A percentile compares a stretch with the other conserved stretches of the same genome.
Evolutionary conservation across 306 rosid species (phyloP).

Genomic region (Heteromeles arbutifolia): DNA sequence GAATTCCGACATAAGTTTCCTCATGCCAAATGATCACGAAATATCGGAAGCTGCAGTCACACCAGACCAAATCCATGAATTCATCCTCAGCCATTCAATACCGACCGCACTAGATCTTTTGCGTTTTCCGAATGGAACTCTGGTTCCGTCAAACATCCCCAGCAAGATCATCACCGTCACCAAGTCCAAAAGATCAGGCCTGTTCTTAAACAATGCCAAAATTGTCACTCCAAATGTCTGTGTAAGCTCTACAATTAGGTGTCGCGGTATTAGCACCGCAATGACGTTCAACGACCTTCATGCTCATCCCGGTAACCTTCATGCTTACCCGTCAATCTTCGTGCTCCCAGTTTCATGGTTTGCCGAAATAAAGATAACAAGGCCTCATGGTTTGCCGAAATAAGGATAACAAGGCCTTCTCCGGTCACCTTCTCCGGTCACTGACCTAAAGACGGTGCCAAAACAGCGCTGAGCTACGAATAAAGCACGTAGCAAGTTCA

Average conservation of each 20-base stretch:
- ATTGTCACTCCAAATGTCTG: constrained; percentile 43
- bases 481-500: background rate
- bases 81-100: constrained; percentile 45
- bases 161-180: constrained; percentile 39
- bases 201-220: constrained; percentile 48
- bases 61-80: constrained; percentile 27
- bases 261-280: constrained; percentile 49
- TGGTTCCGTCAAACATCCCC: constrained; percentile 48
- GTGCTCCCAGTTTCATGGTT: constrained; percentile 10
- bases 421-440: constrained; percentile 3
- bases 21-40: constrained; percentile 47
- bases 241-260: constrained; percentile 32
- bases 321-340: background rate
- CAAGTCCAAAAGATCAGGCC: constrained; percentile 31
- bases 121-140: constrained; percentile 47
- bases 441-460: background rate
- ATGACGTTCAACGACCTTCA: constrained; percentile 13
- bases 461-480: background rate
- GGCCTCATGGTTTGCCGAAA: background rate
- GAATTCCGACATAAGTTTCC: constrained; percentile 37
- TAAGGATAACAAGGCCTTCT: constrained; percentile 7
- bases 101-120: constrained; percentile 36
- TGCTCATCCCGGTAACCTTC: constrained; percentile 7
- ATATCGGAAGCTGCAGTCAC: constrained; percentile 36
- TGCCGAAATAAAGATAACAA: constrained; percentile 2